These are phyloP conservation scores for Straminergon stramineum DNA, from an alignment of 225 moss, liverwort and hornwort genomes.

Conservation along the genomic window DNA sequence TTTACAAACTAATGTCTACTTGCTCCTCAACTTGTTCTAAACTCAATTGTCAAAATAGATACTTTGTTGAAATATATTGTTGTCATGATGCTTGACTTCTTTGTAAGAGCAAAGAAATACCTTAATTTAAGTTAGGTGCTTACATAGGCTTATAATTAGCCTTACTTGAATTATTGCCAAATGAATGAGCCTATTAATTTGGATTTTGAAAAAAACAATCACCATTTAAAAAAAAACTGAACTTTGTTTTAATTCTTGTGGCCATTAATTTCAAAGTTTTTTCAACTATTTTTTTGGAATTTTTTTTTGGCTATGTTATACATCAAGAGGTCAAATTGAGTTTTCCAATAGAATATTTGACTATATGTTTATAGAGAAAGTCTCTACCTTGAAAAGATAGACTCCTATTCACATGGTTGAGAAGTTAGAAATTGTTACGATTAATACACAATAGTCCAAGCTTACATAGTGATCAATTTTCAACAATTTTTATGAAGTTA, in stretches of 20 bases:
- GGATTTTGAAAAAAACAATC: neutral
- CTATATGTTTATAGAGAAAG: neutral
- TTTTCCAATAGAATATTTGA: neutral
- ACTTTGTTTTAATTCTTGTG: neutral
- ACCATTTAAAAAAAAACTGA: neutral
- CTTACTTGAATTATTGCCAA: neutral
- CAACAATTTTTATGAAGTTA: neutral
- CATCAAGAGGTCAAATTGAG: neutral
- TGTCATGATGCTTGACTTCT: neutral
- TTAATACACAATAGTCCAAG: neutral
- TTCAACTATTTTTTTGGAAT: neutral
- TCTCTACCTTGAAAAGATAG: neutral
- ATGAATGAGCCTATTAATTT: neutral
- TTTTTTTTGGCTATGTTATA: neutral
- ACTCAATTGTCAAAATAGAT: neutral
- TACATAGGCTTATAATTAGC: neutral
- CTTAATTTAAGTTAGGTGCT: neutral
- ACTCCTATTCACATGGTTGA: neutral
- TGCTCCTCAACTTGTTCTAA: fast-evolving
- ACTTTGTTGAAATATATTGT: neutral
- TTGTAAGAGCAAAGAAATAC: neutral
- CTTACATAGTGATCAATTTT: neutral
- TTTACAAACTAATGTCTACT: neutral
- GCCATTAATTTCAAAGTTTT: fast-evolving
- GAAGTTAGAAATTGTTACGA: neutral